phyloP scores from a whole-genome alignment of 768 basidiomycete genomes.

The Imleria badia region DNA sequence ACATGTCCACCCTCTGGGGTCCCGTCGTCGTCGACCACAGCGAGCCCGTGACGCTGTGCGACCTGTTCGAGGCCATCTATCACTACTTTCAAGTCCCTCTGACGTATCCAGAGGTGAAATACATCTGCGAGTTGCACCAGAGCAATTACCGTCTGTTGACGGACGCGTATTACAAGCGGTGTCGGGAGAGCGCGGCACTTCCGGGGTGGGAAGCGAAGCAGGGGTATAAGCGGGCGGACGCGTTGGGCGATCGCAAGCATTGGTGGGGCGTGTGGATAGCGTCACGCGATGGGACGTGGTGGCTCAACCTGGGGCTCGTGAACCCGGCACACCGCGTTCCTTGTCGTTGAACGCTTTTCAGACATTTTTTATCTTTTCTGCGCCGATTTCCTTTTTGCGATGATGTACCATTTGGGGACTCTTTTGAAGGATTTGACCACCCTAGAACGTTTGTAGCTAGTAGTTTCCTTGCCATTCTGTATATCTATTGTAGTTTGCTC shows the following conservation, averaged over 20 bases:
- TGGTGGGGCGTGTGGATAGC: conserved; percentile 44
- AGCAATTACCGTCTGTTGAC: conserved; percentile 21
- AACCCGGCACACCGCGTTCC: conserved; percentile 14
- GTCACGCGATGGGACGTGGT: conserved; percentile 39
- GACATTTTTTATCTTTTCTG: neutral
- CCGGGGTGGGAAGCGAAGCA: conserved; percentile 37
- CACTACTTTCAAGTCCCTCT: conserved; percentile 47
- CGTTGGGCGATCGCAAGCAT: conserved; percentile 43
- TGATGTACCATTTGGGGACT: neutral
- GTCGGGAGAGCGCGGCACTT: conserved; percentile 39
- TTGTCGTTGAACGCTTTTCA: neutral
- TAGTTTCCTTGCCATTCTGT: neutral
- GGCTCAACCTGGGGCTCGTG: conserved; percentile 46
- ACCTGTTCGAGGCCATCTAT: conserved; percentile 50
- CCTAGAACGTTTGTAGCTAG: conserved; percentile 15
- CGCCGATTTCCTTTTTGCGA: neutral
- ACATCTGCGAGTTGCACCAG: conserved; percentile 18
- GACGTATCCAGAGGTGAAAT: conserved; percentile 29
- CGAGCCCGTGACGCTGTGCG: conserved; percentile 38
- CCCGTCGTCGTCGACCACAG: conserved; percentile 43
- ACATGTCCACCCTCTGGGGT: conserved; percentile 43
- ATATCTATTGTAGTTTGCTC: neutral
- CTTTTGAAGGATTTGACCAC: neutral
- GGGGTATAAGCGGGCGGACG: conserved; percentile 51
- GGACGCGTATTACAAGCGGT: conserved; percentile 36